Conservation (phyloP, 495 filamentous ascomycete genomes). For the Xylaria acuta region DNA sequence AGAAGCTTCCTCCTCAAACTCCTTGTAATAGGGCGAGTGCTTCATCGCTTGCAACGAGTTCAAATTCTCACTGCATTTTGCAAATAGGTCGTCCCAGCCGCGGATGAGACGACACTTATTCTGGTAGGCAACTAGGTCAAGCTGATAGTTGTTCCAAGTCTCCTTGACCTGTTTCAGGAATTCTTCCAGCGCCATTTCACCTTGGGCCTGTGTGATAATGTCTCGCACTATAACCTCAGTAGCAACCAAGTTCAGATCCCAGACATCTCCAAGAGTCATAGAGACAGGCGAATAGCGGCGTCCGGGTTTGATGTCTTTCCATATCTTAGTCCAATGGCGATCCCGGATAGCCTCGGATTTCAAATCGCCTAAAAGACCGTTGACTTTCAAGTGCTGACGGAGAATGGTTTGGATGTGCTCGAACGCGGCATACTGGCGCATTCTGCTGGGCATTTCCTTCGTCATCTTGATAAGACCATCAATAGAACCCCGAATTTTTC, state of each 20-base stretch:
- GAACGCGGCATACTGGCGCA: conserved; percentile 98
- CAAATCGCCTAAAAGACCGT: conserved; percentile 83
- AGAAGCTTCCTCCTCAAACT: conserved; percentile 96
- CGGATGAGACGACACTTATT: conserved; percentile 96
- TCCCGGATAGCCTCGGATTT: conserved; percentile 97
- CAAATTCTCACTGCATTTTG: conserved; percentile 96
- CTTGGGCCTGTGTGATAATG: conserved; percentile 94
- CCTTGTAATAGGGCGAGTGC: conserved; percentile 98
- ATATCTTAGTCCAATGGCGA: conserved; percentile 96
- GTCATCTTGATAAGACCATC: conserved; percentile 96
- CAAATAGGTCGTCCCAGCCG: conserved; percentile 97
- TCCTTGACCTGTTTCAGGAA: conserved; percentile 97
- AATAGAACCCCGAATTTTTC: conserved; percentile 86
- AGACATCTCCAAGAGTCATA: conserved; percentile 94
- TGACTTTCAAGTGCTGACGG: conserved; percentile 87
- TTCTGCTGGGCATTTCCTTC: conserved; percentile 98
- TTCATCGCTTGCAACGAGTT: conserved; percentile 98
- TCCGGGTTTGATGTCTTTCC: conserved; percentile 88
- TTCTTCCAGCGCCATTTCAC: conserved; percentile 98
- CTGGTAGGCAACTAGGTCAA: conserved; percentile 96
- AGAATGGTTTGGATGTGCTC: conserved; percentile 94
- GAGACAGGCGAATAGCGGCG: conserved; percentile 91
- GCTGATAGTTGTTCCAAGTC: conserved; percentile 91
- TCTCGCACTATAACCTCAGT: conserved; percentile 87
- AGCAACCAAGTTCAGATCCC: conserved; percentile 89